Conservation (phyloP, 179 eudicot genomes). For the Beta lomatogona region DNA sequence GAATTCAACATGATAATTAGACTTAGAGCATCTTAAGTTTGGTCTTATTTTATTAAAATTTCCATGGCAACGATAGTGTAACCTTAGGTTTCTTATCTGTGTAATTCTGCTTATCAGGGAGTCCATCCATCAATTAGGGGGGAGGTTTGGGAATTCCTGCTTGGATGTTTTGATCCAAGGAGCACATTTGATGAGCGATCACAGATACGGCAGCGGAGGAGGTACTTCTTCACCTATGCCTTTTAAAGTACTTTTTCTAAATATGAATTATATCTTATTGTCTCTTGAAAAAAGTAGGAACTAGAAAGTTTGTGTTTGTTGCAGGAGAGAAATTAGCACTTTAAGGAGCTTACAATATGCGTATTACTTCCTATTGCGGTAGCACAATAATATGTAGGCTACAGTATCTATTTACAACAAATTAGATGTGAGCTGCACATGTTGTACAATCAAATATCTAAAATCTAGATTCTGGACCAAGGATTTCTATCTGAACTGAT, state of each 20-base stretch:
- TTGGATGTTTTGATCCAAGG: constrained; percentile 91
- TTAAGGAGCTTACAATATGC: background rate
- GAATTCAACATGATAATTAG: background rate
- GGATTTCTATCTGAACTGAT: background rate
- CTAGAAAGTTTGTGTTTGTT: background rate
- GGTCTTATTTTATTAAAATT: background rate
- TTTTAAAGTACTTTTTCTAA: background rate
- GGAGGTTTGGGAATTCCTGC: constrained; percentile 98
- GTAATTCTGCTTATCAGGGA: constrained; percentile 52
- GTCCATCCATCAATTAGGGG: constrained; percentile 95
- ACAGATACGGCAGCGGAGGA: constrained; percentile 65
- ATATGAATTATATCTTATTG: background rate
- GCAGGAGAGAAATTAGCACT: background rate
- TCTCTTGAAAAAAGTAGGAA: background rate
- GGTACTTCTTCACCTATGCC: constrained; percentile 45
- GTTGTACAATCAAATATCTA: background rate
- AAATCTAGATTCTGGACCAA: background rate
- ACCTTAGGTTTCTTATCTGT: constrained; percentile 11
- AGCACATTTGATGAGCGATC: constrained; percentile 87
- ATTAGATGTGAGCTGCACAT: background rate
- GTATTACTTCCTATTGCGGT: background rate
- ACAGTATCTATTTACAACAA: background rate
- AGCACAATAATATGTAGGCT: background rate
- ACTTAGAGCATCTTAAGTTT: background rate
- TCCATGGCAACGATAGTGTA: constrained; percentile 3